A percentile compares a stretch with the other conserved stretches of the same genome.
Evolutionary conservation across 169 alveolate genomes (phyloP).

Genomic region (Babesia gibsoni): DNA sequence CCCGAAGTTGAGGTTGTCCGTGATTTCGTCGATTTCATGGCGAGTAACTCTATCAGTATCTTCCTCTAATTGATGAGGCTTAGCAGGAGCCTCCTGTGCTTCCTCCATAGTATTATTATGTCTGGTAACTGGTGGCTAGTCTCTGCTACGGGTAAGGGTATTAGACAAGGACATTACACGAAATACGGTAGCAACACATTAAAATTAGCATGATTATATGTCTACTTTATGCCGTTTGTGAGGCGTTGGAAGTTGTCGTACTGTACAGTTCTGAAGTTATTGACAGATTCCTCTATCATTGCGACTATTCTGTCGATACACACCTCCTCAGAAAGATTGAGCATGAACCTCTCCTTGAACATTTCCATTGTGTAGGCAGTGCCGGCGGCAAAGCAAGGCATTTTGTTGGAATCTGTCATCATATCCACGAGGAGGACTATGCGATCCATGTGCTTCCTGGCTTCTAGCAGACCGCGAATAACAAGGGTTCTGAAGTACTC

Average conservation of each 20-base stretch:
- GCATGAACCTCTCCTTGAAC: constrained; percentile 80
- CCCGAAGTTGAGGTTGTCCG: constrained; percentile 29
- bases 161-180: not conserved
- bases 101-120: not conserved
- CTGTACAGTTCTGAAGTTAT: constrained; percentile 92
- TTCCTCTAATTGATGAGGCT: too few species aligned
- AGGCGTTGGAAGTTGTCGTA: constrained; percentile 94
- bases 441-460: constrained; percentile 86
- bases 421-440: constrained; percentile 83
- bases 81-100: too few species aligned
- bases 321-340: constrained; percentile 77
- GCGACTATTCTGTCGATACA: constrained; percentile 83
- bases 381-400: constrained; percentile 86
- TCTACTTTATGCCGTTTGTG: constrained; percentile 90
- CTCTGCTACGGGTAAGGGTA: not conserved
- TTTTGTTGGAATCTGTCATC: constrained; percentile 88
- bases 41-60: constrained; percentile 13
- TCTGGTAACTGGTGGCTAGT: not conserved
- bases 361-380: constrained; percentile 73
- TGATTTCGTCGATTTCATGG: constrained; percentile 38
- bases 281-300: constrained; percentile 86
- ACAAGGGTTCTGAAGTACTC: constrained; percentile 84
- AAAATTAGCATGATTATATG: constrained; percentile 1
- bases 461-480: constrained; percentile 84
- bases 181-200: not conserved